A percentile compares a stretch with the other conserved stretches of the same genome.
phyloP scores from a whole-genome alignment of 371 early-diverging fungal species.

The Apophysomyces variabilis region DNA sequence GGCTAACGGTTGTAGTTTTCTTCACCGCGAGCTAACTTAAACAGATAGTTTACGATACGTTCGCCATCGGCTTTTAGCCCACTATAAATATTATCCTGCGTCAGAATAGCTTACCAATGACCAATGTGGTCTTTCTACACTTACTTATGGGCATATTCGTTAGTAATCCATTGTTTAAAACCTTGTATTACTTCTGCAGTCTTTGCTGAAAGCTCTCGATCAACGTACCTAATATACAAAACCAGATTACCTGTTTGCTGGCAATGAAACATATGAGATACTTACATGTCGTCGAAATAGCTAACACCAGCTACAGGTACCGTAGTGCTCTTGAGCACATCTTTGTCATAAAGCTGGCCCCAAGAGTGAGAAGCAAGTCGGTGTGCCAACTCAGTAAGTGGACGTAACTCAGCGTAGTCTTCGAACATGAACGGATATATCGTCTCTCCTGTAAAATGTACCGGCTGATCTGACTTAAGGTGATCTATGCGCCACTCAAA shows the following conservation, averaged over 20 bases:
- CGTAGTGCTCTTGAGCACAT: conserved; percentile 53
- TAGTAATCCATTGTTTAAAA: conserved; percentile 73
- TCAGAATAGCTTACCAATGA: background rate
- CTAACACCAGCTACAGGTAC: conserved; percentile 70
- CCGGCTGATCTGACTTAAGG: conserved; percentile 33
- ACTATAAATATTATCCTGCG: conserved; percentile 22
- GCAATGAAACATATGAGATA: background rate
- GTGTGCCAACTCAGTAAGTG: conserved; percentile 65
- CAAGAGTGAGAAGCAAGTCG: conserved; percentile 64
- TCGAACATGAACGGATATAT: conserved; percentile 82
- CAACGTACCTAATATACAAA: conserved; percentile 55
- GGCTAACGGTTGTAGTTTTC: conserved; percentile 41
- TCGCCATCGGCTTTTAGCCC: conserved; percentile 63
- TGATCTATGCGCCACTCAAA: conserved; percentile 59
- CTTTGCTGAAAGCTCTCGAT: conserved; percentile 64
- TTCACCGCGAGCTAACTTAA: conserved; percentile 65
- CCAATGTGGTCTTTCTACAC: conserved; percentile 2
- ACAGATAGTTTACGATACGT: conserved; percentile 59
- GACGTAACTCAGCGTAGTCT: conserved; percentile 67
- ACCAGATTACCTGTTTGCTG: too few relatives aligned
- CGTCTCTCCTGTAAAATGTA: conserved; percentile 65
- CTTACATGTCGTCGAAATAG: conserved; percentile 77
- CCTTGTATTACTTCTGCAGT: conserved; percentile 64
- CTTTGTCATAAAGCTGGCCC: conserved; percentile 64
- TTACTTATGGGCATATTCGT: conserved; percentile 77